Percentiles rank a stretch among this genome's conserved stretches.
phyloP scores from a whole-genome alignment of 2,329 filamentous ascomycete genomes.

The Aspergillus pseudoviridinutans region DNA sequence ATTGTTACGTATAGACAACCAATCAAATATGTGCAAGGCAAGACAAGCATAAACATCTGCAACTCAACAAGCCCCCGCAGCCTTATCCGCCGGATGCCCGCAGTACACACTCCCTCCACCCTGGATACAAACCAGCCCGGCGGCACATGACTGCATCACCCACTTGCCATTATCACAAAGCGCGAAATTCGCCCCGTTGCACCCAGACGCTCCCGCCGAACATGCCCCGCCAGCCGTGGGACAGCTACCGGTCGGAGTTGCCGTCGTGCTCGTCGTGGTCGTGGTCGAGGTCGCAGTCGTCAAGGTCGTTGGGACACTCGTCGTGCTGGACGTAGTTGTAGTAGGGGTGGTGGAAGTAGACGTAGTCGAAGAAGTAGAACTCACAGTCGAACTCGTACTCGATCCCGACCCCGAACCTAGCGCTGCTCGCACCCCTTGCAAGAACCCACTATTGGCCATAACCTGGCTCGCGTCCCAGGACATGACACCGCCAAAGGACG shows the following conservation, averaged over 20 bases:
- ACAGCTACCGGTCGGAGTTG: neutral
- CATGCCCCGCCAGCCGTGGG: neutral
- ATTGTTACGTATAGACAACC: neutral
- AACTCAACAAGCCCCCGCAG: neutral
- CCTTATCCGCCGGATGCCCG: neutral
- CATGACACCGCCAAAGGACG: constrained; percentile 65
- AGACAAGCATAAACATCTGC: no score
- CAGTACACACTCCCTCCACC: neutral
- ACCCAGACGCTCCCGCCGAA: neutral
- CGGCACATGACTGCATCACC: neutral
- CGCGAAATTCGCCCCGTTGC: neutral
- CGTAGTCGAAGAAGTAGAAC: neutral
- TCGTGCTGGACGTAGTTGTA: neutral
- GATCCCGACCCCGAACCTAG: constrained; percentile 19
- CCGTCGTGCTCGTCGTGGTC: neutral
- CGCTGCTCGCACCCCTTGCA: constrained; percentile 42
- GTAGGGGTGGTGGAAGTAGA: neutral
- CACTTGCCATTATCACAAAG: neutral
- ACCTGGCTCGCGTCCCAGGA: constrained; percentile 65
- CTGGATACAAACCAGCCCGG: neutral
- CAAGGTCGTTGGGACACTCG: neutral
- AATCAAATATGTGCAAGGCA: neutral
- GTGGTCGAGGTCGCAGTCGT: neutral
- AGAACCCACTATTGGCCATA: constrained; percentile 54
- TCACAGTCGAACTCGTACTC: neutral